These are phyloP conservation scores for Peterozyma xylosa DNA, from an alignment of 805 yeast species.

Conservation along the genomic window DNA sequence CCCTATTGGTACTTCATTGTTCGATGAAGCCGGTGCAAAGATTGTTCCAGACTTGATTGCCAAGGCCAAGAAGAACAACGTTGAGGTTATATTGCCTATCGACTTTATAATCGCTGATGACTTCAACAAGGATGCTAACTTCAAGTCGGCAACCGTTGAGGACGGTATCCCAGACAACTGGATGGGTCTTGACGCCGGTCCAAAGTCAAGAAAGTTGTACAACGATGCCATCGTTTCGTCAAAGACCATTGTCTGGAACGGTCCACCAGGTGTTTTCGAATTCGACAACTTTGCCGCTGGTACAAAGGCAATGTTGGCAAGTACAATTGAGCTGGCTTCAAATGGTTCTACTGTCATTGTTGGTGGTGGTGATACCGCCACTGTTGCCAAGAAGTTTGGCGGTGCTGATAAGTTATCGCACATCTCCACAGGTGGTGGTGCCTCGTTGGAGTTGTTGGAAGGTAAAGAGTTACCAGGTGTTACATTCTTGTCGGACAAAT, in stretches of 20 bases:
- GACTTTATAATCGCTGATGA: slow-evolving; percentile 95
- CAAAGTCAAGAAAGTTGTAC: slow-evolving; percentile 75
- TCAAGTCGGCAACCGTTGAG: slow-evolving; percentile 76
- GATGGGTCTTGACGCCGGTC: slow-evolving; percentile 96
- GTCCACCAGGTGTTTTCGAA: slow-evolving; percentile 99
- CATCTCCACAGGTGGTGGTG: slow-evolving; percentile 99
- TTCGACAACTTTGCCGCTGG: slow-evolving; percentile 88
- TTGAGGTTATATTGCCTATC: slow-evolving; percentile 87
- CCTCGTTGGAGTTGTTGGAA: slow-evolving; percentile 95
- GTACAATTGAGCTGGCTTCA: slow-evolving; percentile 78
- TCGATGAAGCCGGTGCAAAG: slow-evolving; percentile 91
- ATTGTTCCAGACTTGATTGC: slow-evolving; percentile 86
- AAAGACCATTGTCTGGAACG: slow-evolving; percentile 99
- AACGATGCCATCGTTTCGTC: slow-evolving; percentile 81
- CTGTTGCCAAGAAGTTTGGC: slow-evolving; percentile 97
- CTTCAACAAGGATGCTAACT: slow-evolving; percentile 86
- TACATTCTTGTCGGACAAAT: slow-evolving; percentile 77
- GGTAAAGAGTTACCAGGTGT: slow-evolving; percentile 99
- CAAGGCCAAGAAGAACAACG: slow-evolving; percentile 95
- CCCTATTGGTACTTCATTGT: slow-evolving; percentile 87
- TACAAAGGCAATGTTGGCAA: slow-evolving; percentile 85
- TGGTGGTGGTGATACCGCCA: slow-evolving; percentile 99
- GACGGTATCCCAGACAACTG: slow-evolving; percentile 92
- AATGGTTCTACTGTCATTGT: slow-evolving; percentile 92
- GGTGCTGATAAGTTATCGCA: slow-evolving; percentile 94